phyloP scores from a whole-genome alignment of 225 moss, liverwort and hornwort genomes.

The Straminergon stramineum region DNA sequence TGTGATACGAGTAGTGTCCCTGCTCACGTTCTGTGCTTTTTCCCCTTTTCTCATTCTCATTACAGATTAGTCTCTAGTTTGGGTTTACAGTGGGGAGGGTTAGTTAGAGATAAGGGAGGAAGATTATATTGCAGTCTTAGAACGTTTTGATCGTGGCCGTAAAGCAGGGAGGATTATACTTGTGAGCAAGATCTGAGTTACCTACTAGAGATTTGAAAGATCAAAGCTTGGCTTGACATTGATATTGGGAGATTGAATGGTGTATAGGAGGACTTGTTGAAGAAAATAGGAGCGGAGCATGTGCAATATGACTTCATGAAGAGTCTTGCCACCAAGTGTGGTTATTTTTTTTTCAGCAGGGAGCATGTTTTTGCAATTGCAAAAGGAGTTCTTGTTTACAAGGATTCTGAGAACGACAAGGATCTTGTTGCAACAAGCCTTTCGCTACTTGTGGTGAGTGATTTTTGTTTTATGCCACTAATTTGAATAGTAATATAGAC shows the following conservation, averaged over 20 bases:
- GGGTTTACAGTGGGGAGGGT: neutral
- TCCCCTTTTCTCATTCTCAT: neutral
- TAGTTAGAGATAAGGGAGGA: neutral
- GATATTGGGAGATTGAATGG: neutral
- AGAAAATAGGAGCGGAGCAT: constrained; percentile 77
- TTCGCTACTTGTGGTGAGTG: constrained; percentile 72
- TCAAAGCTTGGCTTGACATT: neutral
- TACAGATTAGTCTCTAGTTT: neutral
- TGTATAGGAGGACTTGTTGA: constrained; percentile 71
- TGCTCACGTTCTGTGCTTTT: neutral
- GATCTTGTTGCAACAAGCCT: constrained; percentile 65
- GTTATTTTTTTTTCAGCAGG: constrained; percentile 68
- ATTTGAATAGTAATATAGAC: neutral
- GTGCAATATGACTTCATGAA: constrained; percentile 84
- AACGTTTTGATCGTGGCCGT: neutral
- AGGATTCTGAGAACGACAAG: constrained; percentile 52
- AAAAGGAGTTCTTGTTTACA: constrained; percentile 43
- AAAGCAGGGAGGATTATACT: neutral
- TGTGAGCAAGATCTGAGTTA: neutral
- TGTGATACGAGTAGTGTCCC: neutral
- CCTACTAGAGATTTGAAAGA: neutral
- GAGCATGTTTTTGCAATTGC: constrained; percentile 78
- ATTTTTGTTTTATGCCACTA: neutral
- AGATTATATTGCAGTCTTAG: neutral
- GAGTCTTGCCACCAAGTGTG: constrained; percentile 76